Conservation (phyloP, 306 rosid species). For the Quercus parvula region DNA sequence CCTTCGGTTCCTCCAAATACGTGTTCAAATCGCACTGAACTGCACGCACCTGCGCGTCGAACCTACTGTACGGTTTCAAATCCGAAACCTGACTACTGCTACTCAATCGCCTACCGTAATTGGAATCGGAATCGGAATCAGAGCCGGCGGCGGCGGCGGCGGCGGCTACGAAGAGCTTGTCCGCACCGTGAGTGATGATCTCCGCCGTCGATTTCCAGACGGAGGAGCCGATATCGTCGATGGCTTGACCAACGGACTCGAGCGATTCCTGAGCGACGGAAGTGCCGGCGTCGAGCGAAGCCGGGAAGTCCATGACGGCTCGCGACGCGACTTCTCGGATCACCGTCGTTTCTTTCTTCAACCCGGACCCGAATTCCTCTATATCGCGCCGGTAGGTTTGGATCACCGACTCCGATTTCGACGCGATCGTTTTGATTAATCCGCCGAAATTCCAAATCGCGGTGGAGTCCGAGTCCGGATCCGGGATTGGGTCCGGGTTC, state of each 20-base stretch:
- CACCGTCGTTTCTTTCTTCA: constrained; percentile 67
- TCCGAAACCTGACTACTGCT: constrained; percentile 40
- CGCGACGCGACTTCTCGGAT: constrained; percentile 91
- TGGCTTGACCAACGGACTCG: constrained; percentile 90
- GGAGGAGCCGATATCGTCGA: constrained; percentile 81
- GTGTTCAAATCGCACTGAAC: constrained; percentile 66
- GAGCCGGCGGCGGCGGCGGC: constrained; percentile 3
- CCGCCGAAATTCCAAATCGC: constrained; percentile 79
- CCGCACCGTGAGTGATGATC: constrained; percentile 83
- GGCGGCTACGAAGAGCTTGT: constrained; percentile 33
- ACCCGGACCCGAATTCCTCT: constrained; percentile 74
- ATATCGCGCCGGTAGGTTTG: constrained; percentile 76
- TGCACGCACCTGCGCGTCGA: constrained; percentile 58
- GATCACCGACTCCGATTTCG: constrained; percentile 71
- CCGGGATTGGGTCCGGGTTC: neutral
- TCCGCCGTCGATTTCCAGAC: constrained; percentile 90
- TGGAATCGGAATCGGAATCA: constrained; percentile 59
- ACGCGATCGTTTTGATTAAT: constrained; percentile 63
- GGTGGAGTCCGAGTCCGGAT: neutral
- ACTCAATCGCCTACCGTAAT: constrained; percentile 22
- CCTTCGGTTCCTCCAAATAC: constrained; percentile 67
- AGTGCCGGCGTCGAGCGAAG: constrained; percentile 74
- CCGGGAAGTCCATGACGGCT: constrained; percentile 79
- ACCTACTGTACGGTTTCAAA: constrained; percentile 69
- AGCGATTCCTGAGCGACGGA: constrained; percentile 94